Conservation (phyloP, 768 basidiomycete genomes). For the Termitomyces heimii region DNA sequence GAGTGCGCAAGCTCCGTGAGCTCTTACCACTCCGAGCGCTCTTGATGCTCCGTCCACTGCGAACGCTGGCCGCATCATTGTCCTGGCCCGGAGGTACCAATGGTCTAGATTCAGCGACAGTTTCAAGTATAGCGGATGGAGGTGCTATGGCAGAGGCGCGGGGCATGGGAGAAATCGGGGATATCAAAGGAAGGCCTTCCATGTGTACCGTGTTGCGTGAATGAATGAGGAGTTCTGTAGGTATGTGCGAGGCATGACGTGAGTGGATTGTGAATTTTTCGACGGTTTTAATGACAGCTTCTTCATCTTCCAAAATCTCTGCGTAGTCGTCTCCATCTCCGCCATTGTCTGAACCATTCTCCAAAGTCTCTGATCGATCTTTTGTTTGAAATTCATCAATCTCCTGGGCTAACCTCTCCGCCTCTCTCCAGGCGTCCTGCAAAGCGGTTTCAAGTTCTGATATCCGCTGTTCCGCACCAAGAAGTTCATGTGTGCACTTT, state of each 20-base stretch:
- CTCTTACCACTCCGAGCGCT: slow-evolving; percentile 31
- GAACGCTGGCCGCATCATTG: slow-evolving; percentile 34
- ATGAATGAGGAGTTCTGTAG: slow-evolving; percentile 8
- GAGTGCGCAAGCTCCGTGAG: slow-evolving; percentile 20
- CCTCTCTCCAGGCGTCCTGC: slow-evolving; percentile 77
- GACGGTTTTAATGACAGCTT: slow-evolving; percentile 39
- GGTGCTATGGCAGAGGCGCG: slow-evolving; percentile 4
- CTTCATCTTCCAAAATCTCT: slow-evolving; percentile 15
- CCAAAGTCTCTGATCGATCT: slow-evolving; percentile 1
- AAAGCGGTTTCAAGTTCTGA: slow-evolving; percentile 61
- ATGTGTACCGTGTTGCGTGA: slow-evolving; percentile 8
- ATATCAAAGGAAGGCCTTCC: slow-evolving; percentile 10
- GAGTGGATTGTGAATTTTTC: slow-evolving; percentile 34
- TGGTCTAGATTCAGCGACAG: neutral
- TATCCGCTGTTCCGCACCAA: slow-evolving; percentile 39
- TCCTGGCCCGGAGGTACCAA: slow-evolving; percentile 16
- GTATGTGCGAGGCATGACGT: slow-evolving; percentile 13
- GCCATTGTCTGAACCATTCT: slow-evolving; percentile 21
- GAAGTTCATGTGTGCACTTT: slow-evolving; percentile 54
- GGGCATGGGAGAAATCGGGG: slow-evolving; percentile 14
- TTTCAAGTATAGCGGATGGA: neutral
- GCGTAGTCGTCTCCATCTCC: slow-evolving; percentile 13
- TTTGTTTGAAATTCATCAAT: slow-evolving; percentile 56
- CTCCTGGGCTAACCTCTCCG: slow-evolving; percentile 65
- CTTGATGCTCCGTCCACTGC: slow-evolving; percentile 25